Percentiles rank a stretch among this genome's conserved stretches.
Evolutionary conservation across 768 basidiomycete genomes (phyloP).

Genomic region (Lactarius trivialis): DNA sequence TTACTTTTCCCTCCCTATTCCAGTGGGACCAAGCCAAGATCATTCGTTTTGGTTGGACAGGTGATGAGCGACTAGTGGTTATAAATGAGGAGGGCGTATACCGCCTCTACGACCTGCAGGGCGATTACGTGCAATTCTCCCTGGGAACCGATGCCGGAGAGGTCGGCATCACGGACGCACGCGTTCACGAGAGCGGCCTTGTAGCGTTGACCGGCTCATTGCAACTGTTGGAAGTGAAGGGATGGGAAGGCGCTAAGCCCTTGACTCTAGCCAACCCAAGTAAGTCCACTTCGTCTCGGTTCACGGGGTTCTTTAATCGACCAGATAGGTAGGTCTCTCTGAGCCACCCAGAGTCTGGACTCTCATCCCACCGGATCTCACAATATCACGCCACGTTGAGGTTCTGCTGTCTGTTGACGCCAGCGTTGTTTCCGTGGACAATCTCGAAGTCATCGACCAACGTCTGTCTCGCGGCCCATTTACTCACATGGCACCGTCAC

Average conservation of each 20-base stretch:
- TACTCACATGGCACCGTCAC: constrained; percentile 78
- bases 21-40: constrained; percentile 92
- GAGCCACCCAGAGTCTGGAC: constrained; percentile 83
- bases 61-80: constrained; percentile 74
- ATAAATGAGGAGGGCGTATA: constrained; percentile 91
- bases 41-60: constrained; percentile 76
- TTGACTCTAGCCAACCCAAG: constrained; percentile 68
- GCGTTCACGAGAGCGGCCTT: constrained; percentile 79
- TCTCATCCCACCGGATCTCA: constrained; percentile 83
- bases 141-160: constrained; percentile 79
- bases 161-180: constrained; percentile 76
- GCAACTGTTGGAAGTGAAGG: constrained; percentile 77
- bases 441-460: constrained; percentile 84
- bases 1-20: constrained; percentile 21
- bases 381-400: constrained; percentile 84
- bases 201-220: constrained; percentile 78
- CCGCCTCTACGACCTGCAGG: constrained; percentile 81
- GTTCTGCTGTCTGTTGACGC: constrained; percentile 76
- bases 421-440: constrained; percentile 82
- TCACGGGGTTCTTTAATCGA: constrained; percentile 6
- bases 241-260: constrained; percentile 77
- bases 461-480: constrained; percentile 86
- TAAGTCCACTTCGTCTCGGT: constrained; percentile 33
- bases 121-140: constrained; percentile 80
- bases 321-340: constrained; percentile 46